phyloP scores from a whole-genome alignment of 768 basidiomycete species.

The Macrolepiota albuminosa region DNA sequence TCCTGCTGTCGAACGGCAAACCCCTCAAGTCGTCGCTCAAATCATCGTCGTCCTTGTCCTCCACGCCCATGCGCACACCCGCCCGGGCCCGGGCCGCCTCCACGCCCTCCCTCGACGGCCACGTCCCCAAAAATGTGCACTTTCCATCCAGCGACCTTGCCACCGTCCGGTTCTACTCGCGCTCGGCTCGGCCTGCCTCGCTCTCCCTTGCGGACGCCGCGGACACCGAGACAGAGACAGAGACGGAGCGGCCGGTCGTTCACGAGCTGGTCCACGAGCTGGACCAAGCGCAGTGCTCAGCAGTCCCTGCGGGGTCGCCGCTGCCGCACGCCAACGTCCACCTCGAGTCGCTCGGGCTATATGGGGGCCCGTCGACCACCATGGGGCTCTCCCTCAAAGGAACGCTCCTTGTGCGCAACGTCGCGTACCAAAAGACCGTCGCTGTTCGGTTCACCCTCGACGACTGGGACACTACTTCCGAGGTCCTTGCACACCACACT shows the following conservation, averaged over 20 bases:
- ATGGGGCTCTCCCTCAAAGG: slow-evolving; percentile 48
- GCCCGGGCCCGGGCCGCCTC: slow-evolving; percentile 53
- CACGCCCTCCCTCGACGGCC: slow-evolving; percentile 14
- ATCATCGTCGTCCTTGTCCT: slow-evolving; percentile 44
- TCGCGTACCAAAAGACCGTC: slow-evolving; percentile 84
- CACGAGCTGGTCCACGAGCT: slow-evolving; percentile 17
- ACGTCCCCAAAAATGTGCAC: slow-evolving; percentile 51
- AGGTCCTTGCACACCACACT: slow-evolving; percentile 58
- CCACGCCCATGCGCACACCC: slow-evolving; percentile 28
- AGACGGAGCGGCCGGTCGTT: slow-evolving; percentile 28
- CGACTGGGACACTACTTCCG: slow-evolving; percentile 89
- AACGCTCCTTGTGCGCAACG: slow-evolving; percentile 77
- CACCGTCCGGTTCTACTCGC: slow-evolving; percentile 57
- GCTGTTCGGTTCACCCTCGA: slow-evolving; percentile 88
- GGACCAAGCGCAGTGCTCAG: slow-evolving; percentile 18
- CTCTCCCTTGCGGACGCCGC: slow-evolving; percentile 28
- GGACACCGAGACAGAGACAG: slow-evolving; percentile 45
- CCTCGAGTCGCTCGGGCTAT: slow-evolving; percentile 23
- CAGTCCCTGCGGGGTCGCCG: slow-evolving; percentile 21
- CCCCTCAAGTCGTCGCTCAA: slow-evolving; percentile 88
- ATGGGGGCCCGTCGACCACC: not conserved
- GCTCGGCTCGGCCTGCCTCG: slow-evolving; percentile 64
- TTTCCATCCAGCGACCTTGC: slow-evolving; percentile 70
- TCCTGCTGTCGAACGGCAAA: slow-evolving; percentile 70
- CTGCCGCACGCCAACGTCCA: slow-evolving; percentile 25